Evolutionary conservation across 1,139 yeast species (phyloP).

Genomic region (Yamadazyma atlantica): DNA sequence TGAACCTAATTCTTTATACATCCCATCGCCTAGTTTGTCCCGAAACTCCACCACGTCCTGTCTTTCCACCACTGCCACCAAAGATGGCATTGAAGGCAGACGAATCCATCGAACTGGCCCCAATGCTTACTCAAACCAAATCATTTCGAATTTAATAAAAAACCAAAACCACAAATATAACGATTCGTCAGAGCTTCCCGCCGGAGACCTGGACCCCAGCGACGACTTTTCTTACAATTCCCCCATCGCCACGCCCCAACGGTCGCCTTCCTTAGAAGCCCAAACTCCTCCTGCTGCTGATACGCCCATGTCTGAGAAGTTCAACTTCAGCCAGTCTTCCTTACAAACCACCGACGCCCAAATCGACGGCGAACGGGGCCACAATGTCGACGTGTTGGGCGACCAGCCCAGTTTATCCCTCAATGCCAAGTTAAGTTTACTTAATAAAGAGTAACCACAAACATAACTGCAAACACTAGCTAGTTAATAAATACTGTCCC

Average conservation of each 20-base stretch:
- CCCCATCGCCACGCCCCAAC: background rate
- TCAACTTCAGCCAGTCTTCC: conserved; percentile 21
- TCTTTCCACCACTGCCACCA: conserved; percentile 68
- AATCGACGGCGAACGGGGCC: conserved; percentile 27
- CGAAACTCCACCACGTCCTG: conserved; percentile 65
- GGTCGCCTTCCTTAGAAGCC: background rate
- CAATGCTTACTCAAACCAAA: conserved; percentile 33
- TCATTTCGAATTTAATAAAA: conserved; percentile 32
- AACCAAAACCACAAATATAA: conserved; percentile 8
- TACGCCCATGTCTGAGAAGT: background rate
- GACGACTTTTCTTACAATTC: background rate
- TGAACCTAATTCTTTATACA: conserved; percentile 17
- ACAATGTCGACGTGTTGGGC: conserved; percentile 5
- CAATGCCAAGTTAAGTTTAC: conserved; percentile 29
- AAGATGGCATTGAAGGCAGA: conserved; percentile 71
- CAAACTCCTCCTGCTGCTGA: conserved; percentile 3
- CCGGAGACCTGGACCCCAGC: background rate
- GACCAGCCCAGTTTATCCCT: conserved; percentile 26
- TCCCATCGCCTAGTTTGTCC: conserved; percentile 32
- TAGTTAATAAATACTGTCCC: too few species aligned
- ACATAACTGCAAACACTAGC: too few species aligned
- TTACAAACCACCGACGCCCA: conserved; percentile 34
- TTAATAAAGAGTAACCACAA: conserved; percentile 20
- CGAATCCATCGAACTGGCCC: conserved; percentile 48
- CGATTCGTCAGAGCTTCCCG: too few species aligned